These are phyloP conservation scores for Xylogone sp. DNA, from an alignment of 2,329 filamentous ascomycete genomes.

Conservation along the genomic window DNA sequence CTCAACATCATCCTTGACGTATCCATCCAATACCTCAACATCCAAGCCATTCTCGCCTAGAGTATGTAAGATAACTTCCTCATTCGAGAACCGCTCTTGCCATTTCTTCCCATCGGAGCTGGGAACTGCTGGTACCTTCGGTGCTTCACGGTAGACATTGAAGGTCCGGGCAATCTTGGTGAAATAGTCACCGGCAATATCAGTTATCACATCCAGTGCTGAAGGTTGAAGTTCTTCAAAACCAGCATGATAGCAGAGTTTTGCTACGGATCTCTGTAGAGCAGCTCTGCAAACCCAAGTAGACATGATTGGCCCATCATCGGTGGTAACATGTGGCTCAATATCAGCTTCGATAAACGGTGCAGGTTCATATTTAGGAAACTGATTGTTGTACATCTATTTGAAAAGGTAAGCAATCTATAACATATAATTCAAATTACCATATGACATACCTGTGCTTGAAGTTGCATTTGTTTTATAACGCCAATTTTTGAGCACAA, in stretches of 20 bases:
- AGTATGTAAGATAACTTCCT: slow-evolving; percentile 85
- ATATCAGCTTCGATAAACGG: slow-evolving; percentile 85
- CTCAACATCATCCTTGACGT: slow-evolving; percentile 92
- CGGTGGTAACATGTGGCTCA: slow-evolving; percentile 83
- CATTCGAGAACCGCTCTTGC: slow-evolving; percentile 70
- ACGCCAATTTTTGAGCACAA: slow-evolving; percentile 94
- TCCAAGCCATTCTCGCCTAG: slow-evolving; percentile 81
- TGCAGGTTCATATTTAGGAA: slow-evolving; percentile 90
- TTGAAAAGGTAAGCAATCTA: slow-evolving; percentile 9
- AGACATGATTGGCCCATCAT: slow-evolving; percentile 84
- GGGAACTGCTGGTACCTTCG: slow-evolving; percentile 61
- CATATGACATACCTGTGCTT: slow-evolving; percentile 75
- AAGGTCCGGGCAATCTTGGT: slow-evolving; percentile 76
- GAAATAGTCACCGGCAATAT: slow-evolving; percentile 87
- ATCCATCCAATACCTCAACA: slow-evolving; percentile 74
- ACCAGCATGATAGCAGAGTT: slow-evolving; percentile 92
- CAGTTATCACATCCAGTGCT: slow-evolving; percentile 84
- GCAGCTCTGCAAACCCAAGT: slow-evolving; percentile 77
- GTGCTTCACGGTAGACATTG: slow-evolving; percentile 77
- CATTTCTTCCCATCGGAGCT: slow-evolving; percentile 35
- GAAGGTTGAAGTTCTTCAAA: slow-evolving; percentile 98
- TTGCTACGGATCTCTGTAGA: slow-evolving; percentile 84
- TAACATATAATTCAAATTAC: neutral
- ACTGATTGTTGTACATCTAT: slow-evolving; percentile 95
- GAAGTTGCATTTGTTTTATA: slow-evolving; percentile 99